Base-by-base conservation (phyloP, 164 flowering plant genomes). In the Annona cherimola region DNA sequence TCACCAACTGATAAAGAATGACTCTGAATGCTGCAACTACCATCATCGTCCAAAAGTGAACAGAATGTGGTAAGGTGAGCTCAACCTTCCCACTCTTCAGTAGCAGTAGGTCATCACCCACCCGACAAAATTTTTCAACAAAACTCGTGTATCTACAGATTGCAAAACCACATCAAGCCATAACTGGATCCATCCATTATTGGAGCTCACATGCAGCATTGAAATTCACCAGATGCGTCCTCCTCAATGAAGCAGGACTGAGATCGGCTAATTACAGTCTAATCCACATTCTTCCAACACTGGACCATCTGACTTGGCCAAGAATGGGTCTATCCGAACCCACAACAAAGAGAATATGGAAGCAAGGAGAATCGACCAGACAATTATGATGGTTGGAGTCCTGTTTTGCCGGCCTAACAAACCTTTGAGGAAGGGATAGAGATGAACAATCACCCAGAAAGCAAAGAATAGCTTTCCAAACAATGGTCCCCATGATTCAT, bases 351-450 rank as follows among this genome's bases (percentile, higher is more conserved):
- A 88, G 84, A 88, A 86, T 65, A 88, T 85, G 12, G 91, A 86
- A 26, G 89, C 88, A 26, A 88, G 86, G 46, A 88, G 79, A 68
- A 88, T 82, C 0, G 88, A 88, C 91, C 91, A 88, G 35, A 86
- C 88, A 54, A 88, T 80, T 55, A 88, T 79, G 57, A 88, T 86
- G 0, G 89, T 88, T 14, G 89, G 91, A 2, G 87, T 85, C 71
- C 87, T 78, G 83, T 85, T 85, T 68, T 85, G 87, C 67, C 85
- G 78, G 16, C 89, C 89, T 64, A 88, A 65, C 44, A 88, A 69
- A 76, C 89, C 91, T 75, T 88, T 88, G 60, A 88, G 85, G 86
- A 88, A 88, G 18, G 91, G 91, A 71, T 84, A 87, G 55, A 86
- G 84, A 61, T 87, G 91, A 46, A 83, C 84, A 64, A 87, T 84